Evolutionary conservation across 2,329 filamentous ascomycete species (phyloP).

Genomic region (Tolypocladium ovalisporum): DNA sequence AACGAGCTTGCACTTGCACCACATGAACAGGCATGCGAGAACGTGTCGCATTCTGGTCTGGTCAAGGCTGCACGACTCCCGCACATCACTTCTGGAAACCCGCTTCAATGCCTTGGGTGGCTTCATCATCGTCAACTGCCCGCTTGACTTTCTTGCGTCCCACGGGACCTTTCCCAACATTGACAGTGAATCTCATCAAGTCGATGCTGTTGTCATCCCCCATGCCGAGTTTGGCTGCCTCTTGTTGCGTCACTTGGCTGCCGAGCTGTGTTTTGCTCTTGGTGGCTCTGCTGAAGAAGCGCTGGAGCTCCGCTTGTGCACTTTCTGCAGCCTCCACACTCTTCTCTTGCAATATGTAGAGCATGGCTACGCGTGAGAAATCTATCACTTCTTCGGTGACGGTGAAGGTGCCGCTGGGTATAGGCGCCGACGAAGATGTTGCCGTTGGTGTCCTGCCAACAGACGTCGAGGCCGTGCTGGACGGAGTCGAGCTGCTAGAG

Average conservation of each 20-base stretch:
- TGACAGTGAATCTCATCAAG: slow-evolving; percentile 34
- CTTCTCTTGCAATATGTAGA: slow-evolving; percentile 50
- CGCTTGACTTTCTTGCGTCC: slow-evolving; percentile 15
- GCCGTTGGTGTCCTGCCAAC: background rate
- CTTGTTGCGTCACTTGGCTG: slow-evolving; percentile 23
- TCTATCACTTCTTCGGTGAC: slow-evolving; percentile 48
- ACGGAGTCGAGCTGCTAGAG: background rate
- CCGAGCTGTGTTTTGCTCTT: slow-evolving; percentile 14
- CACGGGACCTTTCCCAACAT: slow-evolving; percentile 20
- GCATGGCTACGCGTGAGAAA: slow-evolving; percentile 51
- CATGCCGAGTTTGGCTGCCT: slow-evolving; percentile 30
- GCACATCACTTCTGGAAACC: background rate
- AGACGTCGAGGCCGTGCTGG: background rate
- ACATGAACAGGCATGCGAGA: background rate
- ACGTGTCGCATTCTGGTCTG: background rate
- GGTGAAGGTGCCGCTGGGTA: slow-evolving; percentile 22
- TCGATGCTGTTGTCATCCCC: slow-evolving; percentile 37
- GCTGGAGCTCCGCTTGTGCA: slow-evolving; percentile 43
- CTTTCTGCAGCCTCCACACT: slow-evolving; percentile 36
- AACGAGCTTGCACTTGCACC: slow-evolving; percentile 7
- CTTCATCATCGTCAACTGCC: background rate
- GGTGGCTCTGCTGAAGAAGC: slow-evolving; percentile 36
- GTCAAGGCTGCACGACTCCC: background rate
- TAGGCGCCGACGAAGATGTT: background rate
- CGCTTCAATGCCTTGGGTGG: background rate